Evolutionary conservation across 169 alveolate species (phyloP).

Genomic region (Cyclospora cayetanensis): DNA sequence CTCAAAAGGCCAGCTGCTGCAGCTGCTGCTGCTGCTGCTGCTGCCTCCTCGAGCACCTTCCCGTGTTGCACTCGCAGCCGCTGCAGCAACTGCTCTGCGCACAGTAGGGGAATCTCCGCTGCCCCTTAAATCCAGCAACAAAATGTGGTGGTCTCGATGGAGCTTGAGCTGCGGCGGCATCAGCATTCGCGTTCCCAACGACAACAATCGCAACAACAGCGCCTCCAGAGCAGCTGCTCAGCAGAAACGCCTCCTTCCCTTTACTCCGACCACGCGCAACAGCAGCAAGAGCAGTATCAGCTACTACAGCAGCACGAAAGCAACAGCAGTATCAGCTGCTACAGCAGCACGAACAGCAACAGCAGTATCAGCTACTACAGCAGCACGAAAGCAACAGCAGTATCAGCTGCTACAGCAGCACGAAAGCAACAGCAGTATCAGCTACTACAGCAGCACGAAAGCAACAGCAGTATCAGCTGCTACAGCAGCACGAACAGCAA

Average conservation of each 20-base stretch:
- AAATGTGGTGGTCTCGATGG: slow-evolving; percentile 27
- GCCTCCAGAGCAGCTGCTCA: no score
- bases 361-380: neutral
- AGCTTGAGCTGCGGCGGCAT: slow-evolving; percentile 11
- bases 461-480: neutral
- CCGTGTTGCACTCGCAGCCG: neutral
- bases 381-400: neutral
- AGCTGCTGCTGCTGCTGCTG: slow-evolving; percentile 13
- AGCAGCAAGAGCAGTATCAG: neutral
- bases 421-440: neutral
- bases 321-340: neutral
- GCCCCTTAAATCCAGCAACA: neutral
- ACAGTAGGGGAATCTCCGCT: slow-evolving; percentile 16
- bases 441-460: neutral
- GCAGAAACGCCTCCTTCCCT: neutral
- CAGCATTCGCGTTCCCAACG: neutral
- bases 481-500: neutral
- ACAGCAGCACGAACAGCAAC: neutral
- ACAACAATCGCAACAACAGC: neutral
- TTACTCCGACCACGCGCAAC: neutral
- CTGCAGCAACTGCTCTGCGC: neutral
- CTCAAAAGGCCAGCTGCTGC: neutral
- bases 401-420: slow-evolving; percentile 4
- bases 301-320: neutral
- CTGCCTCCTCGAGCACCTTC: neutral